phyloP scores from a whole-genome alignment of 371 early-diverging fungal species.

The Lichtheimia ornata region DNA sequence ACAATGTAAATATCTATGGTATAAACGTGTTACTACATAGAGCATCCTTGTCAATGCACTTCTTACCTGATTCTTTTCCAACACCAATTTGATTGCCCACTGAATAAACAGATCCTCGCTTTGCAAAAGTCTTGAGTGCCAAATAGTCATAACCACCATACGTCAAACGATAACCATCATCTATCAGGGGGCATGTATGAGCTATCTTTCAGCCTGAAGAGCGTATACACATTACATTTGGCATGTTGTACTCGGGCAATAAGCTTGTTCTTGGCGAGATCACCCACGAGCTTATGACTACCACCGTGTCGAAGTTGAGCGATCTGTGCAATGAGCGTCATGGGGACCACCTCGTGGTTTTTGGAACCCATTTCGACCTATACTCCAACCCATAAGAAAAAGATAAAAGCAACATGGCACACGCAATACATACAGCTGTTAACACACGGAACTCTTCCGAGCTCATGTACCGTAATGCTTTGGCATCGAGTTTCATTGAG shows the following conservation, averaged over 20 bases:
- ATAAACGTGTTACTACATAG: neutral
- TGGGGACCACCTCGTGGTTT: constrained; percentile 97
- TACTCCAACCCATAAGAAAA: neutral
- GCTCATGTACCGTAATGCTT: constrained; percentile 91
- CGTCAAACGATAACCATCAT: constrained; percentile 96
- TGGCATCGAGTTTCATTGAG: constrained; percentile 93
- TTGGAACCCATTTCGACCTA: constrained; percentile 95
- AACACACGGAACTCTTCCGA: constrained; percentile 94
- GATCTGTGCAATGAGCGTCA: constrained; percentile 83
- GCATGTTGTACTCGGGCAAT: constrained; percentile 86
- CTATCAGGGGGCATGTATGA: constrained; percentile 28
- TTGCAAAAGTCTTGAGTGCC: constrained; percentile 92
- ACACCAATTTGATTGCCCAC: constrained; percentile 99
- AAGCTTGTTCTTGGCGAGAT: constrained; percentile 86
- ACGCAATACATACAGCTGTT: constrained; percentile 73
- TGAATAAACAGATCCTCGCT: constrained; percentile 86
- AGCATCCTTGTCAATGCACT: constrained; percentile 18
- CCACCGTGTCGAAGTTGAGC: constrained; percentile 89
- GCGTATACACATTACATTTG: constrained; percentile 60
- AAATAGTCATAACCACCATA: constrained; percentile 99
- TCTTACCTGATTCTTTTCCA: constrained; percentile 94
- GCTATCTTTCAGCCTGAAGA: too few relatives aligned
- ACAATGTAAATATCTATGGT: constrained; percentile 88
- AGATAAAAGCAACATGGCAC: neutral
- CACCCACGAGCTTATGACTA: constrained; percentile 78